phyloP scores from a whole-genome alignment of 768 basidiomycete genomes.

The Xerocomellus intermedius region DNA sequence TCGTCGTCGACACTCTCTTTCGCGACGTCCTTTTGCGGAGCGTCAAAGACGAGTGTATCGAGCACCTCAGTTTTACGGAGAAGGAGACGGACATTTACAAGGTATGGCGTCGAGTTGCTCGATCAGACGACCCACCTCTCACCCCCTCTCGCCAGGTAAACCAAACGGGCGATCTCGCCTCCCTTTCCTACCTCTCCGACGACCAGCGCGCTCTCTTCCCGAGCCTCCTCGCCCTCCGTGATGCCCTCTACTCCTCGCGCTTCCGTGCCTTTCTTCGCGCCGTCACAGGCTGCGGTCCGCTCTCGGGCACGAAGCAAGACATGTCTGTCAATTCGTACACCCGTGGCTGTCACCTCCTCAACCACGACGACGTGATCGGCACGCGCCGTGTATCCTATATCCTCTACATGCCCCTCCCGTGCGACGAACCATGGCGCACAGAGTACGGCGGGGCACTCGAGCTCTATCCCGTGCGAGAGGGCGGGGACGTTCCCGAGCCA shows the following conservation, averaged over 20 bases:
- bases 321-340: constrained; percentile 94
- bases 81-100: constrained; percentile 99
- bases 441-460: constrained; percentile 95
- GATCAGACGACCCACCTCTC: not conserved
- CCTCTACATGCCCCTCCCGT: constrained; percentile 88
- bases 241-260: constrained; percentile 82
- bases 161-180: constrained; percentile 96
- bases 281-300: constrained; percentile 89
- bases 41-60: constrained; percentile 82
- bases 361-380: constrained; percentile 98
- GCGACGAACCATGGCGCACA: constrained; percentile 73
- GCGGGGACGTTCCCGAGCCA: constrained; percentile 67
- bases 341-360: constrained; percentile 88
- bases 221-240: constrained; percentile 75
- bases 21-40: constrained; percentile 75
- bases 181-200: constrained; percentile 80
- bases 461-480: constrained; percentile 71
- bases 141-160: constrained; percentile 60
- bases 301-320: constrained; percentile 91
- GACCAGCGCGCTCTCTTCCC: constrained; percentile 79
- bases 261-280: constrained; percentile 82
- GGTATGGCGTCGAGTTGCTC: constrained; percentile 42
- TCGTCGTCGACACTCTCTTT: constrained; percentile 77
- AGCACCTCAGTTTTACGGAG: constrained; percentile 78
- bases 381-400: constrained; percentile 93